Base-by-base conservation (phyloP, 352 stramenopile species). In the Phytopythium kandeliae region DNA sequence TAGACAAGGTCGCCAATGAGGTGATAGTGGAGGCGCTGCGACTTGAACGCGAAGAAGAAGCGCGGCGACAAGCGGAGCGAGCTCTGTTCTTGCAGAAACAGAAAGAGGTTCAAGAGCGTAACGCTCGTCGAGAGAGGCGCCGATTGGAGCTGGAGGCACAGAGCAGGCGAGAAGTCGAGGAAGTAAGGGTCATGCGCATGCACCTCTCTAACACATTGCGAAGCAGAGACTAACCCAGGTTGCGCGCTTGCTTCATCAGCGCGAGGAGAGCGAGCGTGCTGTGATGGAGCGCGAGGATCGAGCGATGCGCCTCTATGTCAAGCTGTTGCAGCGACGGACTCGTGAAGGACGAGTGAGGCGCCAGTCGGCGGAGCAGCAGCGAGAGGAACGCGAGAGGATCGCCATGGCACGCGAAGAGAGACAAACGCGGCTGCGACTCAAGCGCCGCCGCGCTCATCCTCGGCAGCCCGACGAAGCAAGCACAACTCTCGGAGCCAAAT, bases 281-380 rank as follows among this genome's bases (percentile, higher is more conserved):
- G 45, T 71, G 4, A 90, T 92, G 80, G 74, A 87, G 44, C 71
- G 76, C 2, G 80, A 94, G 50, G 83, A 94, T 43, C 85, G 85
- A 30, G 48, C 64, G 11, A 53, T 69, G 24, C 69, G 80, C 12
- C 51, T 94, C 22, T 57, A 74, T 16, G 21, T 75, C 8, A 89
- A 90, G 56, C 63, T 79, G 12, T 46, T 79, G 11, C 70, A 81
- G 34, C 74, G 80, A 9, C 74, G 77, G 24, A 69, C 56, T 7
- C 72, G 57, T 26, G 67, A 80, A 46, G 71, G 67, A 7, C 68
- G 70, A 52, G 74, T 71, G 31, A 60, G 67, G 35, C 72, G 74
- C 16, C 55, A 71, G 51, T 67, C 60, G 5, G 50, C 58, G 21
- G 73, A 86, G 31, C 74, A 87, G 51, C 72, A 86, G 54, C 78